Evolutionary conservation across 306 rosid genomes (phyloP).

Genomic region (Casuarina glauca): DNA sequence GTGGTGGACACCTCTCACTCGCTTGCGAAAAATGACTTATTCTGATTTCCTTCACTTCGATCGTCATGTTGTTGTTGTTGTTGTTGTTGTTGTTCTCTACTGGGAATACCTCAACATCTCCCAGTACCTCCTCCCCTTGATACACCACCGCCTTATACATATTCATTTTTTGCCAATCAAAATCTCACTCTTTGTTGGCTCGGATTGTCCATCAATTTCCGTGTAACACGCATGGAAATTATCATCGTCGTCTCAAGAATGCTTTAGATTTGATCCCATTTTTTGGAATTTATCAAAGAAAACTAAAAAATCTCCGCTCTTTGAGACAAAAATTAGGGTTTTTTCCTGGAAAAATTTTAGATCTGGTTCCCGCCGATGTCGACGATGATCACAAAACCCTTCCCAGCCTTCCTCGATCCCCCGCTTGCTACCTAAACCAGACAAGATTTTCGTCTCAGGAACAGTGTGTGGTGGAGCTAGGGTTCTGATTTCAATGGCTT

Average conservation of each 20-base stretch:
- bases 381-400: constrained; percentile 33
- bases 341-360: constrained; percentile 51
- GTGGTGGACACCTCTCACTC: constrained; percentile 99
- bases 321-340: constrained; percentile 27
- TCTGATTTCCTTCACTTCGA: constrained; percentile 87
- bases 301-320: constrained; percentile 30
- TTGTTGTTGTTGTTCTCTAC: constrained; percentile 57
- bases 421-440: constrained; percentile 5
- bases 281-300: constrained; percentile 46
- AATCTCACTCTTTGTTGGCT: constrained; percentile 33
- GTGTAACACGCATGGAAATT: constrained; percentile 29
- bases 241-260: constrained; percentile 50
- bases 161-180: constrained; percentile 28
- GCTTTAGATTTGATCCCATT: constrained; percentile 66
- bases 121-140: constrained; percentile 82
- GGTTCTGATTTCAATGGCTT: constrained; percentile 42
- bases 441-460: constrained; percentile 5
- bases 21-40: constrained; percentile 82
- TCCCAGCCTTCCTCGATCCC: constrained; percentile 15
- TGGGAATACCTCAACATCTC: constrained; percentile 85
- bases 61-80: constrained; percentile 30
- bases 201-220: constrained; percentile 41
- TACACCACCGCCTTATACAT: constrained; percentile 87
- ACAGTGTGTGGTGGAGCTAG: constrained; percentile 40
- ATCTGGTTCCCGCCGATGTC: constrained; percentile 61